These are phyloP conservation scores for Rhizophagus clarus DNA, from an alignment of 192 early-diverging fungal genomes.

Conservation along the genomic window DNA sequence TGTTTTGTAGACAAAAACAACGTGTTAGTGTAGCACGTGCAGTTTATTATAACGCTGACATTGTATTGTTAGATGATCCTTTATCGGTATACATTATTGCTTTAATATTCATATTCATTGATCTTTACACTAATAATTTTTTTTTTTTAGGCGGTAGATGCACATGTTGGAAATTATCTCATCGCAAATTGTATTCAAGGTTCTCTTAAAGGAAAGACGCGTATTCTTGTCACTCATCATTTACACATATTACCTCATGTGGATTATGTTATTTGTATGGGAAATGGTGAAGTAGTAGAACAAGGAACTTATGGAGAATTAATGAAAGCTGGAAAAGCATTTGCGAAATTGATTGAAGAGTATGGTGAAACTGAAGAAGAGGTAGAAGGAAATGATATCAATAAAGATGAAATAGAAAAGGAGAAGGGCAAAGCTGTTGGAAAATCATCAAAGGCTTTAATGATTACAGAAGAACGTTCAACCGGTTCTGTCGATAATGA, in stretches of 20 bases:
- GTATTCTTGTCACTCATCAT: conserved; percentile 71
- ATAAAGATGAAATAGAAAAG: conserved; percentile 16
- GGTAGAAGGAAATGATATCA: conserved; percentile 46
- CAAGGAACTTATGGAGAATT: conserved; percentile 65
- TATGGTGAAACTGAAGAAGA: conserved; percentile 38
- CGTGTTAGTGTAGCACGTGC: conserved; percentile 65
- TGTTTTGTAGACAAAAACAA: conserved; percentile 49
- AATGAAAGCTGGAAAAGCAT: conserved; percentile 63
- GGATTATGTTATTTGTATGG: conserved; percentile 59
- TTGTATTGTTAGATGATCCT: conserved; percentile 72
- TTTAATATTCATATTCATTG: neutral
- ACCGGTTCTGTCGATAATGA: conserved; percentile 64
- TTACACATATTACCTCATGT: conserved; percentile 35
- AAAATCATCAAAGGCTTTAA: conserved; percentile 52
- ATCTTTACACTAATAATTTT: neutral
- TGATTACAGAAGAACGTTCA: conserved; percentile 80
- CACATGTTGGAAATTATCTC: conserved; percentile 48
- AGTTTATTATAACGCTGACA: conserved; percentile 67
- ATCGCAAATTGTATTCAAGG: conserved; percentile 52
- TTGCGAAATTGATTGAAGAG: conserved; percentile 63
- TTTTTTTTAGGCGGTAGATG: conserved; percentile 38
- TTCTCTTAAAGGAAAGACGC: conserved; percentile 51
- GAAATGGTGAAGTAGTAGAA: conserved; percentile 52
- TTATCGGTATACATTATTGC: conserved; percentile 34
- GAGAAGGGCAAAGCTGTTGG: neutral